Percentiles rank a stretch among this genome's conserved stretches.
Evolutionary conservation across 148 eudicot species (phyloP).

Genomic region (Heliamphora exappendiculata): DNA sequence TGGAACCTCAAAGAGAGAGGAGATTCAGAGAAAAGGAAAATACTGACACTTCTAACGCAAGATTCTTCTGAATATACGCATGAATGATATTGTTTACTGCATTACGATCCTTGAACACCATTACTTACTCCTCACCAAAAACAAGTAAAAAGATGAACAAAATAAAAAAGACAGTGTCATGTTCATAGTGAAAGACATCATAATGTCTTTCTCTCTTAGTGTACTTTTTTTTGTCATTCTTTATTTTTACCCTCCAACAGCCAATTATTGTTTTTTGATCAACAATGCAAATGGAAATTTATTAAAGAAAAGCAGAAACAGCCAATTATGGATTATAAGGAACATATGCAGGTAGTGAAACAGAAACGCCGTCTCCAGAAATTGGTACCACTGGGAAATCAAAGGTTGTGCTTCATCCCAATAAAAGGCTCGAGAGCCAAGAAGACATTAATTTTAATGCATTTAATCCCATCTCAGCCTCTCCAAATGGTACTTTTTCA

Average conservation of each 20-base stretch:
- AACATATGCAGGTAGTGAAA: constrained; percentile 22
- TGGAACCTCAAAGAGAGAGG: too few relatives aligned
- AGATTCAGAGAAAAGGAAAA: too few relatives aligned
- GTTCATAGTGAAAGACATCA: background rate
- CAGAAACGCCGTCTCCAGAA: constrained; percentile 33
- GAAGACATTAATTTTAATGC: constrained; percentile 23
- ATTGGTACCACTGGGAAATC: constrained; percentile 17
- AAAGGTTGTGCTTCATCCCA: constrained; percentile 17
- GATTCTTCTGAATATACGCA: too few relatives aligned
- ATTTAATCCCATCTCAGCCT: constrained; percentile 29
- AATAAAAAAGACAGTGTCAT: background rate
- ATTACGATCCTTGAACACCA: too few relatives aligned
- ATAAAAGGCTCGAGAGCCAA: constrained; percentile 28
- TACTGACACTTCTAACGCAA: too few relatives aligned
- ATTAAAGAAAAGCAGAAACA: too few relatives aligned
- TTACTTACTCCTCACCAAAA: background rate
- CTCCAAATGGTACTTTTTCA: constrained; percentile 35
- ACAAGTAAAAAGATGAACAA: too few relatives aligned
- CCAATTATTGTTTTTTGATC: too few relatives aligned
- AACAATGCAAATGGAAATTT: too few relatives aligned
- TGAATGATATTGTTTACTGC: too few relatives aligned
- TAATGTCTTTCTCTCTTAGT: constrained; percentile 2
- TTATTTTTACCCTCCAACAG: too few relatives aligned
- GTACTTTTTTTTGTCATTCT: background rate
- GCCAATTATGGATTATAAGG: background rate